Evolutionary conservation across 768 basidiomycete species (phyloP).

Genomic region (Steccherinum ochraceum): DNA sequence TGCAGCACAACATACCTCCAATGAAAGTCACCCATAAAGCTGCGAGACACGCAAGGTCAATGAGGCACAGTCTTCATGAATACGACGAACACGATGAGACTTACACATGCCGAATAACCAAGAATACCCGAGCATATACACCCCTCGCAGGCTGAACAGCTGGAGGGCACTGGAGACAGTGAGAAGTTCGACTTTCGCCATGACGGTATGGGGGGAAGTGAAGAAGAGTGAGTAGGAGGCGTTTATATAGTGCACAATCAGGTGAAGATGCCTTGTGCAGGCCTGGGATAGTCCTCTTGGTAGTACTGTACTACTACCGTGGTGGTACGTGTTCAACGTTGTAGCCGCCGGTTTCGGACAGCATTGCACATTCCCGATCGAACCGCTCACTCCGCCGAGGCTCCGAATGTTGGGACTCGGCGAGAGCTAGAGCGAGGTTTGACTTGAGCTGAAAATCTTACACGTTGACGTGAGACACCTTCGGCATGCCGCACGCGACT

Average conservation of each 20-base stretch:
- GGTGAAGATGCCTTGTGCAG: background rate
- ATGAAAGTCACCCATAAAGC: slow-evolving; percentile 64
- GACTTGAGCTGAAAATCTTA: too few relatives aligned
- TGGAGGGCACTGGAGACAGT: slow-evolving; percentile 12
- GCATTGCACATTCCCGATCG: too few relatives aligned
- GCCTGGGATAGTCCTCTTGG: background rate
- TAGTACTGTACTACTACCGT: background rate
- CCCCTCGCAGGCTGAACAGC: slow-evolving; percentile 24
- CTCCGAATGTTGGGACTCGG: too few relatives aligned
- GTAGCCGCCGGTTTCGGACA: too few relatives aligned
- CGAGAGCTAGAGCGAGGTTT: too few relatives aligned
- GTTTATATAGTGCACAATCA: background rate
- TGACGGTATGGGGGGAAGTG: slow-evolving; percentile 12
- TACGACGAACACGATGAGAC: slow-evolving; percentile 18
- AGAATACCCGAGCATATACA: slow-evolving; percentile 51
- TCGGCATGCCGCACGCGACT: too few relatives aligned
- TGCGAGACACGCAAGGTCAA: slow-evolving; percentile 7
- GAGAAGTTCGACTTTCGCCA: slow-evolving; percentile 15
- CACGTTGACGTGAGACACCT: too few relatives aligned
- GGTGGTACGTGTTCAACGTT: too few relatives aligned
- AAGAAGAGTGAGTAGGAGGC: background rate
- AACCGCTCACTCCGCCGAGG: too few relatives aligned
- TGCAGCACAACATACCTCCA: slow-evolving; percentile 33
- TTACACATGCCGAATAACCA: slow-evolving; percentile 70
- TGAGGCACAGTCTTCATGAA: background rate